Evolutionary conservation across 169 alveolate genomes (phyloP).

Genomic region (Eimeria maxima): DNA sequence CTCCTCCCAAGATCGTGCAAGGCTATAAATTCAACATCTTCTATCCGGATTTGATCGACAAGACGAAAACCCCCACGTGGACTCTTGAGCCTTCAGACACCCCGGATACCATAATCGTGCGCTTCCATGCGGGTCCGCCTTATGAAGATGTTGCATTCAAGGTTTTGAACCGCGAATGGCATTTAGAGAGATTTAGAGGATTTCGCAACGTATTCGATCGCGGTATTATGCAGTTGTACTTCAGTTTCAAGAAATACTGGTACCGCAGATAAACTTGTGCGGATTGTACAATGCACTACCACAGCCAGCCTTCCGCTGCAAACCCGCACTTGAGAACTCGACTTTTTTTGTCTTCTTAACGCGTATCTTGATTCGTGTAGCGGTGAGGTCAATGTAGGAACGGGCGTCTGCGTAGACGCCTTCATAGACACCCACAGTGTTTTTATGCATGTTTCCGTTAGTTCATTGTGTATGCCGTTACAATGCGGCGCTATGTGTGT

Average conservation of each 20-base stretch:
- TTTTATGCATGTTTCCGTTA: not conserved
- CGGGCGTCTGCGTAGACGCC: not conserved
- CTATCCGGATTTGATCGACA: slow-evolving; percentile 97
- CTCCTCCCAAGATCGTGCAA: slow-evolving; percentile 98
- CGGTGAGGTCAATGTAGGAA: not conserved
- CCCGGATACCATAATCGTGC: slow-evolving; percentile 94
- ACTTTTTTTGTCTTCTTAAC: not conserved
- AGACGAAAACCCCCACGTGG: slow-evolving; percentile 97
- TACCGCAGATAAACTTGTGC: slow-evolving; percentile 81
- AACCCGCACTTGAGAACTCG: not conserved
- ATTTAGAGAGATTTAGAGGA: slow-evolving; percentile 85
- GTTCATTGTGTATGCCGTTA: not conserved
- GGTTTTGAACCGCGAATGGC: slow-evolving; percentile 98
- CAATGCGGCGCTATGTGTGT: not conserved
- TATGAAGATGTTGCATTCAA: slow-evolving; percentile 98
- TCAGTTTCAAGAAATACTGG: slow-evolving; percentile 85
- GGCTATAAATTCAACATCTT: slow-evolving; percentile 95
- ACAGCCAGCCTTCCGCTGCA: not conserved
- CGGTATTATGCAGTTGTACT: slow-evolving; percentile 87
- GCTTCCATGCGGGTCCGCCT: slow-evolving; percentile 99
- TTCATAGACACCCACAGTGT: too few relatives aligned
- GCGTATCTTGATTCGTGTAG: not conserved
- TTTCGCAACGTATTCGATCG: slow-evolving; percentile 87
- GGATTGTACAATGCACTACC: not conserved
- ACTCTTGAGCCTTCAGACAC: slow-evolving; percentile 94